Base-by-base conservation (phyloP, 164 flowering plant genomes). In the Akebia trifoliata region DNA sequence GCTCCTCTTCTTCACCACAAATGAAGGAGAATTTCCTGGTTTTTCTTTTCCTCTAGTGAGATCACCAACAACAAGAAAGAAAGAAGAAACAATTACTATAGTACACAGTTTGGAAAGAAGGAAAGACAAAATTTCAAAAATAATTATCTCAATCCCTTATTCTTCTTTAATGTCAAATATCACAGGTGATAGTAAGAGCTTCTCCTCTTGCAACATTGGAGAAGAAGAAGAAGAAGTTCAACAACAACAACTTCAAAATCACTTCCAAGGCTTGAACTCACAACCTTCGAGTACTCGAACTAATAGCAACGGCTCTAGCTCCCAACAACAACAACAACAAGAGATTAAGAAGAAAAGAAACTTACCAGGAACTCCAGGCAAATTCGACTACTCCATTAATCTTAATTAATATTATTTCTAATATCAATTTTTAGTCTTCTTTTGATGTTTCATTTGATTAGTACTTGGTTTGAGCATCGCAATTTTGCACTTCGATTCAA, bases 321-420 rank as follows among this genome's bases (percentile, higher is more conserved):
- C 76, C 4, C 77, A 46, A 46, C 82, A 44, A 20, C 69, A 54
- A 17, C 73, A 60, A 35, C 66, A 39, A 15, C 56, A 43, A 15
- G 46, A 76, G 0, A 42, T 50, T 10, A 88, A 85, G 81, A 85
- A 82, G 87, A 88, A 84, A 59, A 68, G 96, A 49, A 88, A 78
- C 42, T 77, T 85, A 0, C 96, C 96, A 10, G 96, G 96, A 76
- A 88, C 80, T 58, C 96, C 96, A 78, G 96, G 96, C 70, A 83
- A 71, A 54, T 65, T 61, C 59, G n/a, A 22, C 49, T 14, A 44
- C 36, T 35, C 62, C n/a, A 1, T 37, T 28, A 6, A 17, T 44
- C 39, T 30, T 10, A 11, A 8, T 12, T n/a, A 0, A 3, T 43
- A 7, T 25, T 24, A 9, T 2, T 37, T 18, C 20, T 5, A 38